Evolutionary conservation across 31 red algal species (phyloP), one percentile per base, ranked within the genome.

Genomic region (Asparagopsis taxiformis): DNA sequence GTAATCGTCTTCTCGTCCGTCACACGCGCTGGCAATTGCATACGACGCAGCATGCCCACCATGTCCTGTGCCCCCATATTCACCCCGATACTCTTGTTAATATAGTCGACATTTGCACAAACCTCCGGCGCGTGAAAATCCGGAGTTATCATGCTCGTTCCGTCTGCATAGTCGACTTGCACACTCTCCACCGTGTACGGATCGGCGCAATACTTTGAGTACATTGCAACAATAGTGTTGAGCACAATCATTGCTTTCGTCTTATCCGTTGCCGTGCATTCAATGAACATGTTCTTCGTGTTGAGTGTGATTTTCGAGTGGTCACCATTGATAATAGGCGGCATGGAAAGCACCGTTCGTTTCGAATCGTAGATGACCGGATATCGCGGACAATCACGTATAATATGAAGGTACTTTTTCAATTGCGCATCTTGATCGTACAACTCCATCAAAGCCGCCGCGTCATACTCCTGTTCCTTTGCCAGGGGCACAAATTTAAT

Each of bases 321-420:
- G 39, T 96, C 92, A 19, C 97, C 97, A 62, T 99, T 99, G 56
- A 99, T 99, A 31, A 99, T 93, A 15, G 97, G 97, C 54, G 97
- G 97, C 70, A 99, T 72, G 15, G 97, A 99, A 30, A 95, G 68
- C 31, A 99, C 85, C 21, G 71, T 84, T 51, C 77, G 71, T 3
- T 85, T 80, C 20, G 63, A 73, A 79, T 99, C 97, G 21, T 70
- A 60, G 0, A 99, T 80, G 33, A 99, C 77, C 4, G 97, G 92
- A 54, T 90, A 95, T 30, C 71, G 51, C n/a, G 80, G 62, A 60
- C 71, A 84, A 52, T 85, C 86, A 1, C 67, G 50, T 26, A 99
- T 89, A 34, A 99, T 91, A 11, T 60, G 51, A 13, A 93, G 37
- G 70, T 96, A 99, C 51, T 90, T 85, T 68, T 93, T 99, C 56